These are phyloP conservation scores for Aspergillus sp. DNA, from an alignment of 2,329 filamentous ascomycete species.

Conservation along the genomic window DNA sequence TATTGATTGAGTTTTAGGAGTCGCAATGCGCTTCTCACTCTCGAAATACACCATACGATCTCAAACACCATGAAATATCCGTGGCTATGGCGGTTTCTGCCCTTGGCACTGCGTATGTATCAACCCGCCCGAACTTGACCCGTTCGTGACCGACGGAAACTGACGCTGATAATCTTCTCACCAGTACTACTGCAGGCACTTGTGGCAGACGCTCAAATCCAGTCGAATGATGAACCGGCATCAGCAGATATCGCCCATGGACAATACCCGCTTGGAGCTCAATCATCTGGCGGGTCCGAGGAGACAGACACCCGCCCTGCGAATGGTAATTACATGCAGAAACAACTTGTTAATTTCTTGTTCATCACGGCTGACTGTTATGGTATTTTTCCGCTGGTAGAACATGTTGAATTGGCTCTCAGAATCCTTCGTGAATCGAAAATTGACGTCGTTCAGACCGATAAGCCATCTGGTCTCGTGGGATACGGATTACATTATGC, in stretches of 20 bases:
- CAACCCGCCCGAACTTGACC: background rate
- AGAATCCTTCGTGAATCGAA: constrained; percentile 24
- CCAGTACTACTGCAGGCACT: constrained; percentile 29
- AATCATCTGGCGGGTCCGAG: constrained; percentile 16
- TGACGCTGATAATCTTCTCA: too few relatives aligned
- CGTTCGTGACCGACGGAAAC: too few relatives aligned
- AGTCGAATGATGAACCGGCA: constrained; percentile 11
- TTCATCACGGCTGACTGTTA: background rate
- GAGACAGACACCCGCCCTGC: constrained; percentile 14
- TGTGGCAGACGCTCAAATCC: constrained; percentile 18
- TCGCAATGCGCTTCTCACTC: constrained; percentile 32
- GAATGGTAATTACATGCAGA: constrained; percentile 22
- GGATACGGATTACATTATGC: constrained; percentile 57
- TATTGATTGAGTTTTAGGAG: constrained; percentile 8
- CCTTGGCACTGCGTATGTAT: constrained; percentile 30
- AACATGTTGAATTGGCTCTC: constrained; percentile 28
- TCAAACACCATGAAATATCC: constrained; percentile 30
- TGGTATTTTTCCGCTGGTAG: constrained; percentile 12
- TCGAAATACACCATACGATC: constrained; percentile 11
- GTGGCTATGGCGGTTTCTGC: constrained; percentile 26
- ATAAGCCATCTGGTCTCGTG: constrained; percentile 55
- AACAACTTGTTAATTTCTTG: background rate
- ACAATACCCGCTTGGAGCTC: constrained; percentile 10
- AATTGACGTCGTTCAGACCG: constrained; percentile 16
- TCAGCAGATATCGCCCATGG: constrained; percentile 14